Evolutionary conservation across 176 grass and related monocot species (phyloP), one percentile per base, ranked within the genome.

Genomic region (Aegilops umbellulata): DNA sequence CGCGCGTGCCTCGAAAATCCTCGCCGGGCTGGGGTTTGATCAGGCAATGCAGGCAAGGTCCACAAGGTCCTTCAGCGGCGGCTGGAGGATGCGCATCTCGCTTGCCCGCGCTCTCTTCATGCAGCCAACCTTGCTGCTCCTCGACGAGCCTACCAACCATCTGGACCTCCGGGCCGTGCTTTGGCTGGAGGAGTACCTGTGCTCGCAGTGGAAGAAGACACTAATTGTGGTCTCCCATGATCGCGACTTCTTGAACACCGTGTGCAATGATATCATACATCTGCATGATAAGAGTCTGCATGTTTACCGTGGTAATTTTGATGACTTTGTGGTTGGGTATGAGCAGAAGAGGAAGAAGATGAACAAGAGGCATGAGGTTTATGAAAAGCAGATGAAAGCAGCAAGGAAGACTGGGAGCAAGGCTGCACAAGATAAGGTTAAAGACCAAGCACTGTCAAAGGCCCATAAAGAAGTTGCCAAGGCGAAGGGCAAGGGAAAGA

Each of bases 101-200:
- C 69, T 73, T 36, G 92, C 92, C 47, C 69, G 89, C 26, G 92
- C 92, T 16, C 89, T 94, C 31, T 94, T 94, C 84, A 77, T 94
- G 89, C 92, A 94, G 74, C 92, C 92, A 11, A 91, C 92, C 24
- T 81, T 91, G 62, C 63, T 94, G 7, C 74, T 94, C 65, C 85
- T 91, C 3, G 92, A 94, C 61, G 89, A 94, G 23, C 92, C 89
- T 4, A 91, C 92, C 23, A 94, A 94, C 49, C 92, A 94, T 63
- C 86, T 94, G 36, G 92, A 94, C 83, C 88, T 94, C 58, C 87
- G 92, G 30, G 89, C 92, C 24, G 92, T 94, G 22, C 83, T 94
- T 0, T 94, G 92, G 92, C 76, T 94, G 2, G 92, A 94, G 80
- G 80, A 94, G 67, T 94, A 94, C 67, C 86, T 94, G 31, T 74